Percentiles rank a stretch among this genome's conserved stretches.
Evolutionary conservation across 495 filamentous ascomycete genomes (phyloP).

Genomic region (Collariella sp.): DNA sequence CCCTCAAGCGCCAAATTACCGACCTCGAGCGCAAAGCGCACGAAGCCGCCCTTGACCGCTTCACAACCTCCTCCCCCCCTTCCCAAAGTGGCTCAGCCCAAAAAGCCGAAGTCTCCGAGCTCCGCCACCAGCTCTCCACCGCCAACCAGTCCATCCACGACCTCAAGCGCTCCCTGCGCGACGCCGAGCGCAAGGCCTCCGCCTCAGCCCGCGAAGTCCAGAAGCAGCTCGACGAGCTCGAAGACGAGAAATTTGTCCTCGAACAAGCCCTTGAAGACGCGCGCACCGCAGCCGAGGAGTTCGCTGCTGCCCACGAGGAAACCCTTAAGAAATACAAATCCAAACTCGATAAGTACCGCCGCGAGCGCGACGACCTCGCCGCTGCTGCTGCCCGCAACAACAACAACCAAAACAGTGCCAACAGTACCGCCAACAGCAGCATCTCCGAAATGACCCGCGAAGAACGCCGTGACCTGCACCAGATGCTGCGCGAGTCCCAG

Average conservation of each 20-base stretch:
- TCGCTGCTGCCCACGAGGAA: conserved; percentile 75
- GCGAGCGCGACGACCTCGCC: conserved; percentile 28
- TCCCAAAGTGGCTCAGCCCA: conserved; percentile 40
- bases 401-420: conserved; percentile 17
- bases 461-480: conserved; percentile 55
- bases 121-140: conserved; percentile 55
- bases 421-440: conserved; percentile 12
- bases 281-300: conserved; percentile 66
- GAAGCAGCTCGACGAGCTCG: conserved; percentile 75
- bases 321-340: conserved; percentile 48
- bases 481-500: conserved; percentile 61
- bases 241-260: conserved; percentile 81
- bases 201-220: conserved; percentile 76
- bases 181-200: conserved; percentile 64
- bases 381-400: conserved; percentile 24
- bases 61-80: conserved; percentile 28
- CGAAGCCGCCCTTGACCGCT: conserved; percentile 34
- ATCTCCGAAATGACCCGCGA: conserved; percentile 29
- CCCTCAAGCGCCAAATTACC: conserved; percentile 40
- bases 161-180: conserved; percentile 38
- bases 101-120: conserved; percentile 53
- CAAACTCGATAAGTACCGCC: conserved; percentile 42
- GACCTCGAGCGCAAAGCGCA: conserved; percentile 42
- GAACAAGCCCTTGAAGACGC: conserved; percentile 70
- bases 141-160: conserved; percentile 54